Conservation (phyloP, 2,329 filamentous ascomycete species). For the Onygenales sp. region DNA sequence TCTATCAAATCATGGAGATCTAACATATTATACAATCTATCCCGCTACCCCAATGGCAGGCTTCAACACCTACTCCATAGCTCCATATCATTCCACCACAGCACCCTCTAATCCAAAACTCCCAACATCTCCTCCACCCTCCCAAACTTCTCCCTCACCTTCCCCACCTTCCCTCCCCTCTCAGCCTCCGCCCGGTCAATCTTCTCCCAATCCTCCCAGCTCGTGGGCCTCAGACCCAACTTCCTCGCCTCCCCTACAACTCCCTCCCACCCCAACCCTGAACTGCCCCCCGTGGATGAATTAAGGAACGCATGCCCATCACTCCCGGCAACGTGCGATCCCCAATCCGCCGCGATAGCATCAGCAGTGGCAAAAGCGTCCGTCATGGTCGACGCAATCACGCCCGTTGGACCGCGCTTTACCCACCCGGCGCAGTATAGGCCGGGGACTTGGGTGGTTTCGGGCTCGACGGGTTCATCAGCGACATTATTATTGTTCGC, state of each 20-base stretch:
- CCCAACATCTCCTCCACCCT: constrained; percentile 50
- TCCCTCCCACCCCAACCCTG: constrained; percentile 63
- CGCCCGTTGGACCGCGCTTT: constrained; percentile 85
- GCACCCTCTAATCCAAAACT: constrained; percentile 21
- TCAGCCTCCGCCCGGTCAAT: constrained; percentile 73
- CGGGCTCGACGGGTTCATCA: constrained; percentile 13
- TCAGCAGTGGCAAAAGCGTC: constrained; percentile 89
- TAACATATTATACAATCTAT: too few relatives aligned
- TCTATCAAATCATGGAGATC: too few relatives aligned
- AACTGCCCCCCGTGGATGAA: constrained; percentile 25
- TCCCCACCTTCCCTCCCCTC: constrained; percentile 58
- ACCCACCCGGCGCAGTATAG: constrained; percentile 96
- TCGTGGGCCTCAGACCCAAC: constrained; percentile 53
- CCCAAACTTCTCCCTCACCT: constrained; percentile 62
- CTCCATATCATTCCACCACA: neutral
- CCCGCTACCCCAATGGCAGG: too few relatives aligned
- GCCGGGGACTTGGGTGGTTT: constrained; percentile 48
- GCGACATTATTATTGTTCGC: constrained; percentile 7
- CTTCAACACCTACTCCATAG: too few relatives aligned
- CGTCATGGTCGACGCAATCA: constrained; percentile 92
- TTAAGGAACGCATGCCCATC: constrained; percentile 37
- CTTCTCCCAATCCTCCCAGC: constrained; percentile 75
- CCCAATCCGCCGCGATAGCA: constrained; percentile 71
- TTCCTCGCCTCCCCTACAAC: constrained; percentile 52
- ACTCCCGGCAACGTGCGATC: constrained; percentile 16